These are phyloP conservation scores for Smithsoniella earleae DNA, from an alignment of 163 green algal species.

Conservation along the genomic window DNA sequence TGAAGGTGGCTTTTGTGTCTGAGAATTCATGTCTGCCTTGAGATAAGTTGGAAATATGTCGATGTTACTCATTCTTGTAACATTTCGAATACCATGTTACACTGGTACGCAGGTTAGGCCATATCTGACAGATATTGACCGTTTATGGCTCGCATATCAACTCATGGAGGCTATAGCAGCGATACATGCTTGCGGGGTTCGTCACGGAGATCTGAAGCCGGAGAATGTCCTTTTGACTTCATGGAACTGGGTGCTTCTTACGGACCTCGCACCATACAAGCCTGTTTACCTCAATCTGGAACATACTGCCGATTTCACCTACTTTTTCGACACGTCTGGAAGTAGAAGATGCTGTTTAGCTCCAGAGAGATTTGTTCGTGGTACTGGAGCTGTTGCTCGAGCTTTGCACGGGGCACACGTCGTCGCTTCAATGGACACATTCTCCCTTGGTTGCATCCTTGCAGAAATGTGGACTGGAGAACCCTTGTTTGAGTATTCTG, in stretches of 20 bases:
- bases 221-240: constrained; percentile 90
- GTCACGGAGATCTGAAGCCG: constrained; percentile 90
- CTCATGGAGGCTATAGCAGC: constrained; percentile 76
- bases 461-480: constrained; percentile 72
- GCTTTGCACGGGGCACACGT: not conserved
- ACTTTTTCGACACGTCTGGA: constrained; percentile 93
- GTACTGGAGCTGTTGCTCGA: not conserved
- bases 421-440: constrained; percentile 71
- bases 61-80: no score
- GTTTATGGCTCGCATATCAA: constrained; percentile 92
- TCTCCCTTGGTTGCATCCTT: constrained; percentile 84
- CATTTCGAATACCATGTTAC: no score
- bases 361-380: constrained; percentile 69
- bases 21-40: no score
- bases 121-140: constrained; percentile 81
- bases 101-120: constrained; percentile 49
- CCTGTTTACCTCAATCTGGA: constrained; percentile 54
- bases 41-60: no score
- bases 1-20: no score
- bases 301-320: constrained; percentile 77
- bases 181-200: constrained; percentile 58
- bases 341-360: constrained; percentile 85
- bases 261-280: constrained; percentile 90
- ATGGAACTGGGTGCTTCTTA: constrained; percentile 85
- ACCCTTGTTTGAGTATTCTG: constrained; percentile 78